A percentile compares a stretch with the other conserved stretches of the same genome.
phyloP scores from a whole-genome alignment of 169 alveolate genomes.

The Plasmodium malariae region DNA sequence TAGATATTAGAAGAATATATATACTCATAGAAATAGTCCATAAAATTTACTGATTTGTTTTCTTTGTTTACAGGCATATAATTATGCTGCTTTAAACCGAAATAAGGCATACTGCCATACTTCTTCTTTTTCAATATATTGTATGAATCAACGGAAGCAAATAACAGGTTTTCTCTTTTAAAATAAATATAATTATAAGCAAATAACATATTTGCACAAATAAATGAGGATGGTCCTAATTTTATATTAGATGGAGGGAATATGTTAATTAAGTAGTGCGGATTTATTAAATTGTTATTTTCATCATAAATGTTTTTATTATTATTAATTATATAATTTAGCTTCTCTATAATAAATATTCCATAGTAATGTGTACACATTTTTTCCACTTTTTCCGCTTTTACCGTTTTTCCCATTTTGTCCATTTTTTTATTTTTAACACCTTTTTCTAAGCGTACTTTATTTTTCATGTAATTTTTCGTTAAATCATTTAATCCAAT shows the following conservation, averaged over 20 bases:
- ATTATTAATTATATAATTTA: slow-evolving; percentile 2
- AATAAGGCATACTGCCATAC: background rate
- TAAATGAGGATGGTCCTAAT: background rate
- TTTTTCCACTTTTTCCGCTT: too few relatives aligned
- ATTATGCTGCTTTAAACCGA: background rate
- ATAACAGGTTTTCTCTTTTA: slow-evolving; percentile 1
- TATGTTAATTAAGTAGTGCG: background rate
- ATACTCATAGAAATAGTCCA: background rate
- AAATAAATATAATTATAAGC: slow-evolving; percentile 2
- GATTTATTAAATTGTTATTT: slow-evolving; percentile 9
- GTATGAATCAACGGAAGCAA: slow-evolving; percentile 11
- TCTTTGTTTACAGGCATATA: background rate
- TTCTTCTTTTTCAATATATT: background rate
- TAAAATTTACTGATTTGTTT: background rate
- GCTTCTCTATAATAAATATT: background rate
- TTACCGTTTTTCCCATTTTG: too few relatives aligned
- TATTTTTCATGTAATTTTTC: slow-evolving; percentile 27
- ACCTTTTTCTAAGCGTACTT: background rate
- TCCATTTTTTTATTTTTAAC: background rate
- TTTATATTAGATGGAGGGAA: background rate
- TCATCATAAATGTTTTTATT: slow-evolving; percentile 9
- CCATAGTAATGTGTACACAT: slow-evolving; percentile 5
- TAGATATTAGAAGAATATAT: background rate
- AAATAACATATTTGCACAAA: background rate
- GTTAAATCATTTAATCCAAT: slow-evolving; percentile 11